Percentiles rank a stretch among this genome's conserved stretches.
These are phyloP conservation scores for Salix viminalis DNA, from an alignment of 345 rosid species.

Conservation along the genomic window DNA sequence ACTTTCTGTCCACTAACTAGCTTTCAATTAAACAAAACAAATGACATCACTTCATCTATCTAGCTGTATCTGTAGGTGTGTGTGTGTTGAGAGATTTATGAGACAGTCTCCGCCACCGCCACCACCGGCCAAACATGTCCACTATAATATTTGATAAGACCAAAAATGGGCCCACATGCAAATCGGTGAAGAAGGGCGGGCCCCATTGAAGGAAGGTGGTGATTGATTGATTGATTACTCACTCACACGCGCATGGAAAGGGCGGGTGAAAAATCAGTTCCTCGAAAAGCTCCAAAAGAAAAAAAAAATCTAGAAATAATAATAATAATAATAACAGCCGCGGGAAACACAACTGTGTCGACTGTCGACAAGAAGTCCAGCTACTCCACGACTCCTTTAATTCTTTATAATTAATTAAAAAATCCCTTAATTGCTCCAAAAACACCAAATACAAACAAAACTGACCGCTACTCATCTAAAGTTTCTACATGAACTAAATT, in stretches of 20 bases:
- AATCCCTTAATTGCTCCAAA: neutral
- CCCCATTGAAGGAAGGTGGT: neutral
- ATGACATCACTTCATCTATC: too few species aligned
- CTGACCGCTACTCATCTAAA: neutral
- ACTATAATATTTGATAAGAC: too few species aligned
- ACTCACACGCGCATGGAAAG: neutral
- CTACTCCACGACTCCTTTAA: neutral
- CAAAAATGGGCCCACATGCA: too few species aligned
- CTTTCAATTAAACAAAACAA: too few species aligned
- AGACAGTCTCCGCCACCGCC: too few species aligned
- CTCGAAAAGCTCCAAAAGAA: neutral
- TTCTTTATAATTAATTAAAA: neutral
- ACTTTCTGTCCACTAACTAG: too few species aligned
- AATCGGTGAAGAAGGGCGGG: neutral
- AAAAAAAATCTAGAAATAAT: neutral
- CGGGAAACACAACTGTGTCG: conserved; percentile 6
- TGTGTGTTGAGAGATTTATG: too few species aligned
- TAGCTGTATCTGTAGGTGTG: too few species aligned
- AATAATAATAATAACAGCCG: neutral
- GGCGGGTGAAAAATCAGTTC: neutral
- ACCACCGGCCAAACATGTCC: too few species aligned
- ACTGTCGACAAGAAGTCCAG: conserved; percentile 6
- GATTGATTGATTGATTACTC: too few species aligned
- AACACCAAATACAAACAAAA: neutral
- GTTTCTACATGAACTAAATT: neutral